A percentile compares a stretch with the other conserved stretches of the same genome.
phyloP scores from a whole-genome alignment of 2,329 filamentous ascomycete genomes.

The Nemania sp. region DNA sequence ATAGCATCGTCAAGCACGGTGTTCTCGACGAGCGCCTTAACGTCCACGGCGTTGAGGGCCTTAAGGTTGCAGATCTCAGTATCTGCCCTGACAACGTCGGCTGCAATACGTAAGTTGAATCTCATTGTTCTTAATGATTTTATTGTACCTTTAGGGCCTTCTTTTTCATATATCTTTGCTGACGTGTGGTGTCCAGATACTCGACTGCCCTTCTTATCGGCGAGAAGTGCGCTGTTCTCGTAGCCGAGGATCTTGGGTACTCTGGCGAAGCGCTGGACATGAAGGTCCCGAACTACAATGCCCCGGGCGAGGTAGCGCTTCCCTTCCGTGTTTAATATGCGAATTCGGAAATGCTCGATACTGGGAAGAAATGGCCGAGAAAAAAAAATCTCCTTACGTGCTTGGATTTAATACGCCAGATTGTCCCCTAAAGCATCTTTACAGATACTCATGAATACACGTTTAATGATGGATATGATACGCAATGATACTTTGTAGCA shows the following conservation, averaged over 20 bases:
- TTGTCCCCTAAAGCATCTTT: no score
- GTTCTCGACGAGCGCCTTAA: constrained; percentile 78
- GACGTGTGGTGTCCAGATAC: constrained; percentile 47
- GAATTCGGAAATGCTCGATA: neutral
- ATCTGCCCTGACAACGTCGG: constrained; percentile 81
- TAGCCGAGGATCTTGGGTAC: constrained; percentile 75
- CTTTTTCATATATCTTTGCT: neutral
- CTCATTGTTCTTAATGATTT: no score
- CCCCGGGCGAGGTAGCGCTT: constrained; percentile 52
- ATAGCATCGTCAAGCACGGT: constrained; percentile 79
- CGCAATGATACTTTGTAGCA: no score
- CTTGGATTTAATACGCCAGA: no score
- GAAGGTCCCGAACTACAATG: constrained; percentile 69
- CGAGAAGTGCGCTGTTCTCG: constrained; percentile 72
- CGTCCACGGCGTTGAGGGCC: constrained; percentile 74
- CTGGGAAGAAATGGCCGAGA: neutral
- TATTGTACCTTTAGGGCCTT: no score
- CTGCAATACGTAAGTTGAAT: constrained; percentile 59
- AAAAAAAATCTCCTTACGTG: no score
- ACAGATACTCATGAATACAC: no score
- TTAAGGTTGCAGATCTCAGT: constrained; percentile 76
- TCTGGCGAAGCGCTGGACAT: constrained; percentile 73
- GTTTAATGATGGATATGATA: no score
- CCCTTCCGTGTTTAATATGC: constrained; percentile 44
- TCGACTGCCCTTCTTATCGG: constrained; percentile 74